These are phyloP conservation scores for Jaminaea rosea DNA, from an alignment of 1,284 basidiomycete genomes.

Conservation along the genomic window DNA sequence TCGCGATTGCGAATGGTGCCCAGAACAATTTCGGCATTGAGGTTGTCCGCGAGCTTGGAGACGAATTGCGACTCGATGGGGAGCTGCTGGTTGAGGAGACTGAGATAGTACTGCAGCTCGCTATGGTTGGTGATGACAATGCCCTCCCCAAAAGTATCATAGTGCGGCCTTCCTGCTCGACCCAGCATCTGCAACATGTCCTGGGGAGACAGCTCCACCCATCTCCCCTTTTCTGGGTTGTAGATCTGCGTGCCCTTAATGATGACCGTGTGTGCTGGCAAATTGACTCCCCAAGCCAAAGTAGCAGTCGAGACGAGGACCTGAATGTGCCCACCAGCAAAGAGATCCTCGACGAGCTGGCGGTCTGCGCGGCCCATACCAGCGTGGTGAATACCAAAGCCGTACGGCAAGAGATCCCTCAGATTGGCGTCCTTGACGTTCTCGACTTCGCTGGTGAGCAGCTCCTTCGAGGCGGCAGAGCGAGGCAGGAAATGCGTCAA, in stretches of 20 bases:
- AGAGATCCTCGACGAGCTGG: conserved; percentile 85
- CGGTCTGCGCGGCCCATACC: conserved; percentile 94
- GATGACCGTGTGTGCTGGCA: conserved; percentile 95
- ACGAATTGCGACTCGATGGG: conserved; percentile 97
- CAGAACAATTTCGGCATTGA: conserved; percentile 95
- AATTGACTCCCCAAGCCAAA: conserved; percentile 97
- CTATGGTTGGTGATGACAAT: conserved; percentile 97
- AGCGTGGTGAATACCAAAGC: conserved; percentile 97
- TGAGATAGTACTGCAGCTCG: conserved; percentile 83
- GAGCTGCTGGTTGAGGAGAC: conserved; percentile 43
- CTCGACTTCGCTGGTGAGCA: conserved; percentile 56
- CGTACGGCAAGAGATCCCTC: conserved; percentile 85
- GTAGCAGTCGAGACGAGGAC: conserved; percentile 96
- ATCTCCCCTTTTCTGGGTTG: conserved; percentile 95
- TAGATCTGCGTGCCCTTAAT: conserved; percentile 99
- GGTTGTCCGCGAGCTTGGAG: conserved; percentile 80
- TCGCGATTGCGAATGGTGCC: conserved; percentile 85
- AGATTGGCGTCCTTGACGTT: conserved; percentile 77
- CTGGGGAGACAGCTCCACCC: conserved; percentile 91
- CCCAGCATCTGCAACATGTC: conserved; percentile 99
- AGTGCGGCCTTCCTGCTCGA: conserved; percentile 92
- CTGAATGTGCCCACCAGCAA: conserved; percentile 83
- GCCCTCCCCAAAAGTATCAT: conserved; percentile 93
- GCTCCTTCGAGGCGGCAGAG: conserved; percentile 30
- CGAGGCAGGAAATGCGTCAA: conserved; percentile 75